These are phyloP conservation scores for Peronospora farinosa DNA, from an alignment of 352 stramenopile genomes.

Conservation along the genomic window DNA sequence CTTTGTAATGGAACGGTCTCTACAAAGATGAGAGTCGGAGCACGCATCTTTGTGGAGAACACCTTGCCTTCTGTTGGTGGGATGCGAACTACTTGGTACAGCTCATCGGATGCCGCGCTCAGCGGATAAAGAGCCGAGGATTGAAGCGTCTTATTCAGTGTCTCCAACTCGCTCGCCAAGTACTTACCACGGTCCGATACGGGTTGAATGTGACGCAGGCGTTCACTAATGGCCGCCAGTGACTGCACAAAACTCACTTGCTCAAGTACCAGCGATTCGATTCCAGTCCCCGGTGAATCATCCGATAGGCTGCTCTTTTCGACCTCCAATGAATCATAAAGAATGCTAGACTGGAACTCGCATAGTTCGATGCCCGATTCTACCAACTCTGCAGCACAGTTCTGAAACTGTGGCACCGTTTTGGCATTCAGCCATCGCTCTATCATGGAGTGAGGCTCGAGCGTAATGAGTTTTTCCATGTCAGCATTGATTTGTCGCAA, in stretches of 20 bases:
- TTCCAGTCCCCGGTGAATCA: constrained; percentile 13
- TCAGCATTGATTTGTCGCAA: constrained; percentile 31
- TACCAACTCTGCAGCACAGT: constrained; percentile 38
- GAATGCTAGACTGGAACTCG: constrained; percentile 66
- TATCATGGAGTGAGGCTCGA: constrained; percentile 47
- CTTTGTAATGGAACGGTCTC: constrained; percentile 61
- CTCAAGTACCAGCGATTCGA: constrained; percentile 63
- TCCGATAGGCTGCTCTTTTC: constrained; percentile 13
- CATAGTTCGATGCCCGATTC: constrained; percentile 46
- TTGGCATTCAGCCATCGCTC: constrained; percentile 55
- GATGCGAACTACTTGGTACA: constrained; percentile 69
- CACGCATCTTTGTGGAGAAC: constrained; percentile 82
- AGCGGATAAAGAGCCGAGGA: constrained; percentile 64
- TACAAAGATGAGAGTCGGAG: constrained; percentile 70
- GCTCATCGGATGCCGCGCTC: constrained; percentile 60
- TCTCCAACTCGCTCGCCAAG: constrained; percentile 41
- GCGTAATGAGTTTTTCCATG: constrained; percentile 37
- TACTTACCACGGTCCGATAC: constrained; percentile 43
- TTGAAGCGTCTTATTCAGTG: constrained; percentile 49
- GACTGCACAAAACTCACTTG: constrained; percentile 75
- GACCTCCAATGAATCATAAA: constrained; percentile 54
- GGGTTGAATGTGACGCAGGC: constrained; percentile 57
- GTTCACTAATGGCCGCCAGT: constrained; percentile 61
- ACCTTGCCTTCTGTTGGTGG: constrained; percentile 72
- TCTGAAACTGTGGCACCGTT: constrained; percentile 47